phyloP scores from a whole-genome alignment of 306 rosid species.

The Sicyos edulis region DNA sequence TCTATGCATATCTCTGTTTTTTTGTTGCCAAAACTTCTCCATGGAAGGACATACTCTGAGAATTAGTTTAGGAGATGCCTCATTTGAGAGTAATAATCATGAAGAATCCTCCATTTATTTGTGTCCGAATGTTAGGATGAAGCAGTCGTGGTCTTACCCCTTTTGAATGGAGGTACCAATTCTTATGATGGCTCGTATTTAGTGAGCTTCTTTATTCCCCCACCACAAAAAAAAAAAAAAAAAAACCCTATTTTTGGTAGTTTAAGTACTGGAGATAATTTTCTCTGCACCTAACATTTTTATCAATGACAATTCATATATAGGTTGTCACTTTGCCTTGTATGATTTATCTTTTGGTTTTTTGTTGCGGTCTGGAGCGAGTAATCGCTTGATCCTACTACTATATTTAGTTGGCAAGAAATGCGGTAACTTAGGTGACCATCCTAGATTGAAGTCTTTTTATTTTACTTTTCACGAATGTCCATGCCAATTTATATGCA shows the following conservation, averaged over 20 bases:
- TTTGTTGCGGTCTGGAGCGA: no score
- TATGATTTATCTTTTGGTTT: background rate
- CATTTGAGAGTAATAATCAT: background rate
- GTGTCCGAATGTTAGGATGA: background rate
- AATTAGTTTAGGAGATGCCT: conserved; percentile 12
- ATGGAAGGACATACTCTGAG: conserved; percentile 16
- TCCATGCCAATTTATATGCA: no score
- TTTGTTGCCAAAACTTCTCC: conserved; percentile 1
- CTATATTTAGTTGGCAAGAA: no score
- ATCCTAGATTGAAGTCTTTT: no score
- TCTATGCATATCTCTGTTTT: conserved; percentile 20
- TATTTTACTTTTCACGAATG: no score
- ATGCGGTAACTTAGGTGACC: no score
- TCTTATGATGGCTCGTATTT: conserved; percentile 14
- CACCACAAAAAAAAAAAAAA: background rate
- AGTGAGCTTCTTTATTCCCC: conserved; percentile 11
- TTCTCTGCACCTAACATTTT: conserved; percentile 11
- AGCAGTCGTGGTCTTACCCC: conserved; percentile 16
- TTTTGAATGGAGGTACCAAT: background rate
- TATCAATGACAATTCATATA: conserved; percentile 4
- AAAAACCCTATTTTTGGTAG: background rate
- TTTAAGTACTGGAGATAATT: conserved; percentile 4
- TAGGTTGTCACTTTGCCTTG: background rate
- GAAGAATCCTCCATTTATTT: conserved; percentile 8
- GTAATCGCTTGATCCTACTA: no score